These are phyloP conservation scores for Trichoderma sp. DNA, from an alignment of 2,329 filamentous ascomycete species.

Conservation along the genomic window DNA sequence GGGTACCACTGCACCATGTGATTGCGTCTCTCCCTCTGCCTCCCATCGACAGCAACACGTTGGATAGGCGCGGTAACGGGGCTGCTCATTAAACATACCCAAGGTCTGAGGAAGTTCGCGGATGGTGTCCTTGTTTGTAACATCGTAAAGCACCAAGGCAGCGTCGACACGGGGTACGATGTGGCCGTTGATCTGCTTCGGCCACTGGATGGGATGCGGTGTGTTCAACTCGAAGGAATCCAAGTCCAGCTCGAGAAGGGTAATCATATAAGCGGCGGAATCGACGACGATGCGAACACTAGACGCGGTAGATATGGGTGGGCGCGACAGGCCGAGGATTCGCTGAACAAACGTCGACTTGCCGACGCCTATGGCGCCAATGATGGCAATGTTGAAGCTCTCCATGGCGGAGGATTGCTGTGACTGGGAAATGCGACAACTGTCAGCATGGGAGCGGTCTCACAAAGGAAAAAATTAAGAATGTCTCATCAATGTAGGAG, in stretches of 20 bases:
- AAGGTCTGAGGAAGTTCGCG: slow-evolving; percentile 71
- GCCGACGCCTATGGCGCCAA: slow-evolving; percentile 64
- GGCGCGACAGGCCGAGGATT: slow-evolving; percentile 54
- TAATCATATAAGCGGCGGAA: slow-evolving; percentile 56
- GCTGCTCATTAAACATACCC: slow-evolving; percentile 50
- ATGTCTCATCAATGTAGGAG: slow-evolving; percentile 21
- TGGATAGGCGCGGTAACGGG: not conserved
- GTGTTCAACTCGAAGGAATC: slow-evolving; percentile 62
- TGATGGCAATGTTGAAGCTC: slow-evolving; percentile 62
- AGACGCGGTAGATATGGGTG: slow-evolving; percentile 54
- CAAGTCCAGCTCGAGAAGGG: slow-evolving; percentile 63
- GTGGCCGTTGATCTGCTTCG: slow-evolving; percentile 66
- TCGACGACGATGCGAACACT: slow-evolving; percentile 59
- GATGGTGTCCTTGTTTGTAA: slow-evolving; percentile 74
- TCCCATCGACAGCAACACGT: not conserved
- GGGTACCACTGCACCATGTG: not conserved
- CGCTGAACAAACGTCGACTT: slow-evolving; percentile 68
- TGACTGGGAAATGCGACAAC: slow-evolving; percentile 28
- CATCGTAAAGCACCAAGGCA: slow-evolving; percentile 83
- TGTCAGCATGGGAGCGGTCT: slow-evolving; percentile 27
- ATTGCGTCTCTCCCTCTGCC: not conserved
- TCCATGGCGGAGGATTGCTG: slow-evolving; percentile 48
- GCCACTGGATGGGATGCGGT: slow-evolving; percentile 60
- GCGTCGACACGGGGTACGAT: slow-evolving; percentile 76
- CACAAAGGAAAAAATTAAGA: slow-evolving; percentile 14